Evolutionary conservation across 441 rosid species (phyloP), one percentile per base, ranked within the genome.

Genomic region (Eutrema salsugineum): DNA sequence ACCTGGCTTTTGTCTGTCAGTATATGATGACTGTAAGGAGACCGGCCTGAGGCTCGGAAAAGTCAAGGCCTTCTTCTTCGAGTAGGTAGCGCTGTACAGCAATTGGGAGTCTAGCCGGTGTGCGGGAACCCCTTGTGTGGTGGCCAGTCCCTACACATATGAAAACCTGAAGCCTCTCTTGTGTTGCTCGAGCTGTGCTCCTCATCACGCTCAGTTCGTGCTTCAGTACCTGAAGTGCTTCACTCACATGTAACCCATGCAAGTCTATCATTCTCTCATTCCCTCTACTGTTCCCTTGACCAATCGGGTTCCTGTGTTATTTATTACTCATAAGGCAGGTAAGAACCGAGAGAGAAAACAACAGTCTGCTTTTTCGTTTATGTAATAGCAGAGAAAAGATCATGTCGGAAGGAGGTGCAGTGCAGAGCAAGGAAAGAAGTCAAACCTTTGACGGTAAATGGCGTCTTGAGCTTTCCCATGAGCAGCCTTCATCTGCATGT

Each of bases 101-200:
- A 50, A 88, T 76, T 2, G 99, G 99, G 57, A 95, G 99, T 64
- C 98, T 84, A 32, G 96, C 91, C 1, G 93, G 92, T 19, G 99
- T 91, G 40, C 94, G 91, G 14, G 95, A 75, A 50, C 99, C 99
- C 55, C 91, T 85, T 33, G 97, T 87, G 83, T 95, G 96, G 77
- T 95, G 98, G 8, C 98, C 98, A 2, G 98, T 91, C 39, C 99
- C 99, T n/a, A 95, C 99, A 36, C 91, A 91, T 71, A 95, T 88
- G 75, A 86, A 89, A 40, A 95, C 87, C 75, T 89, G 98, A 68
- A 95, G 83, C 36, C 90, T 91, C 83, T 92, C 93, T 43, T 87
- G 93, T 1, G 91, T 83, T 53, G 89, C 91, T 53, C 86, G 76
- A 48, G 93, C 96, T n/a, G 84, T 84, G 79, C 87, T 86, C 83